phyloP scores from a whole-genome alignment of 1,139 yeast genomes.

The Hansenula sp. region DNA sequence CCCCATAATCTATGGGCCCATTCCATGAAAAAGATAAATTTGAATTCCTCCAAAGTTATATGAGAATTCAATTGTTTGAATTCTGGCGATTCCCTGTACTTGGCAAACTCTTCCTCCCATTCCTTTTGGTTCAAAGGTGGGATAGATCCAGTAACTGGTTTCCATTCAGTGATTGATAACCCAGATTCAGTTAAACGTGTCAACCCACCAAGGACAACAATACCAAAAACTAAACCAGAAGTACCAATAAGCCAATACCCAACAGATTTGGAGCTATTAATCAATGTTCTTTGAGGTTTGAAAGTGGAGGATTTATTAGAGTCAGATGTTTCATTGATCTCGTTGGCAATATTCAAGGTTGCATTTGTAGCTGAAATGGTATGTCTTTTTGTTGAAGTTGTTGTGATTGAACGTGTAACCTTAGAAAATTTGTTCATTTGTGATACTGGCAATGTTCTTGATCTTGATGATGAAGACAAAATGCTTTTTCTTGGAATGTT shows the following conservation, averaged over 20 bases:
- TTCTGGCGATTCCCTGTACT: conserved; percentile 87
- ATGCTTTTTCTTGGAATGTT: not conserved
- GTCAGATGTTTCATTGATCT: no score
- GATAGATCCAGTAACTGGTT: conserved; percentile 90
- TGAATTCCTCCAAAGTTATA: conserved; percentile 88
- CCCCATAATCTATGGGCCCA: conserved; percentile 97
- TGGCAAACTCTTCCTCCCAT: conserved; percentile 82
- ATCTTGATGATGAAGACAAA: not conserved
- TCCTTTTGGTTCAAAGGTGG: conserved; percentile 81
- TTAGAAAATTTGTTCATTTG: not conserved
- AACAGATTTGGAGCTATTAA: conserved; percentile 43
- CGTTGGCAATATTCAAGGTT: not conserved
- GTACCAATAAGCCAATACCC: conserved; percentile 93
- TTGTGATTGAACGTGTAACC: conserved; percentile 5
- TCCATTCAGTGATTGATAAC: conserved; percentile 96
- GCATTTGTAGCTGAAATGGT: conserved; percentile 6
- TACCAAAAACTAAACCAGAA: conserved; percentile 87
- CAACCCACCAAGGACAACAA: conserved; percentile 93
- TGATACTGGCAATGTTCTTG: not conserved
- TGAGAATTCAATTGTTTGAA: conserved; percentile 85
- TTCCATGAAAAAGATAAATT: conserved; percentile 94
- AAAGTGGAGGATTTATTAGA: not conserved
- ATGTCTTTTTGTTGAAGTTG: conserved; percentile 5
- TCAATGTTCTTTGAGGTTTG: conserved; percentile 14
- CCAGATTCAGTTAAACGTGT: conserved; percentile 96